Conservation (phyloP, 345 rosid genomes). For the Aurinia saxatilis region DNA sequence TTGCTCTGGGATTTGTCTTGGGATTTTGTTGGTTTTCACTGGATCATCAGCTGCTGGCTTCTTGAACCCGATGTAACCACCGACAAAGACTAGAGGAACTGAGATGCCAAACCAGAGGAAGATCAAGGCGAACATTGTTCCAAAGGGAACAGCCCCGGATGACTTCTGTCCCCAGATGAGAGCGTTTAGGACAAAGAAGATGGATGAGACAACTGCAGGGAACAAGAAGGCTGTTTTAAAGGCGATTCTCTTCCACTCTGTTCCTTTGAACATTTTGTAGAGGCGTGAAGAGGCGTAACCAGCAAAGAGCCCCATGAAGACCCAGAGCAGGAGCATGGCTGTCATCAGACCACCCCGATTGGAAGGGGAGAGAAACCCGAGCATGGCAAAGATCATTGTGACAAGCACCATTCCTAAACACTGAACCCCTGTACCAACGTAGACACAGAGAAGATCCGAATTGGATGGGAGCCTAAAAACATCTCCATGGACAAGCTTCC, state of each 20-base stretch:
- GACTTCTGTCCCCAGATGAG: constrained; percentile 90
- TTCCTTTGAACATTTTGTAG: constrained; percentile 74
- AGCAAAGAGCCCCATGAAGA: constrained; percentile 81
- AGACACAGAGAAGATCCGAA: constrained; percentile 64
- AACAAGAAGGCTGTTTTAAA: constrained; percentile 65
- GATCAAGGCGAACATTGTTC: constrained; percentile 75
- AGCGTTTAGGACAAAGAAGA: constrained; percentile 68
- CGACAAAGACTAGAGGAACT: constrained; percentile 69
- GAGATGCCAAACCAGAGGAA: constrained; percentile 83
- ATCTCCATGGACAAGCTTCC: constrained; percentile 88
- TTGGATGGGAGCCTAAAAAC: constrained; percentile 68
- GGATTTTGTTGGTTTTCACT: constrained; percentile 81
- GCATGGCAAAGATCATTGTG: constrained; percentile 70
- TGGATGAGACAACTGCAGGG: constrained; percentile 57
- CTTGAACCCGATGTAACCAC: constrained; percentile 64
- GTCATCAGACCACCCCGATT: constrained; percentile 91
- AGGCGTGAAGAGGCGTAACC: constrained; percentile 62
- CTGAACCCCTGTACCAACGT: constrained; percentile 78
- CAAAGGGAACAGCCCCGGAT: constrained; percentile 83
- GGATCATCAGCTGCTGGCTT: constrained; percentile 75
- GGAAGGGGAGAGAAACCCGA: constrained; percentile 82
- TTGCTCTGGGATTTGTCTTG: constrained; percentile 81
- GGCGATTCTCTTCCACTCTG: constrained; percentile 72
- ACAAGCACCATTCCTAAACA: constrained; percentile 71
- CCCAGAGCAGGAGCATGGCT: constrained; percentile 80